Evolutionary conservation across 73 alveolate species (phyloP).

Genomic region (Paramecium octaurelia): DNA sequence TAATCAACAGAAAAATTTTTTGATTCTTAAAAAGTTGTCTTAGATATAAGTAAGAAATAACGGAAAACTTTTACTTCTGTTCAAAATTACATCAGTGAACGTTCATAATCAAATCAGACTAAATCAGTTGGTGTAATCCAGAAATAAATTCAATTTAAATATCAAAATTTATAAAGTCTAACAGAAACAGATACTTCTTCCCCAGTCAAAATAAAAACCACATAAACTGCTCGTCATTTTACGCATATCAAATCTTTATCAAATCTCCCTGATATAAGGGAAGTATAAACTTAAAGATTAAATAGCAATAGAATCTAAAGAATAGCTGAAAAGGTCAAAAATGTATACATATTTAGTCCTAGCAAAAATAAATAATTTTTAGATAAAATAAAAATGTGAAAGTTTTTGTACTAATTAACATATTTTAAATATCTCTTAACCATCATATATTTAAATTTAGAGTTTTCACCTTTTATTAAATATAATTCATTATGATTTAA

Average conservation of each 20-base stretch:
- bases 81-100: not conserved
- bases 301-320: not conserved
- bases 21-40: not conserved
- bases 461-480: not conserved
- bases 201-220: not conserved
- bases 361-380: not conserved
- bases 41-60: not conserved
- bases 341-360: not conserved
- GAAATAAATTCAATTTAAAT: not conserved
- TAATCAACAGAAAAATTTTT: not conserved
- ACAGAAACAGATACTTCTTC: constrained; percentile 4
- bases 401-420: not conserved
- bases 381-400: not conserved
- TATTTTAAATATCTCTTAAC: not conserved
- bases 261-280: not conserved
- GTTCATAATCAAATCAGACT: not conserved
- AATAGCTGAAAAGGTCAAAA: not conserved
- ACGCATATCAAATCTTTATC: not conserved
- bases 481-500: too few species aligned
- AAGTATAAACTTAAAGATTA: not conserved
- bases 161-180: not conserved
- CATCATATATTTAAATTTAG: not conserved
- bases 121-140: not conserved
- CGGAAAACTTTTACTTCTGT: not conserved
- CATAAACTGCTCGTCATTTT: not conserved